These are phyloP conservation scores for Melaleuca quinquenervia DNA, from an alignment of 345 rosid species.

Conservation along the genomic window DNA sequence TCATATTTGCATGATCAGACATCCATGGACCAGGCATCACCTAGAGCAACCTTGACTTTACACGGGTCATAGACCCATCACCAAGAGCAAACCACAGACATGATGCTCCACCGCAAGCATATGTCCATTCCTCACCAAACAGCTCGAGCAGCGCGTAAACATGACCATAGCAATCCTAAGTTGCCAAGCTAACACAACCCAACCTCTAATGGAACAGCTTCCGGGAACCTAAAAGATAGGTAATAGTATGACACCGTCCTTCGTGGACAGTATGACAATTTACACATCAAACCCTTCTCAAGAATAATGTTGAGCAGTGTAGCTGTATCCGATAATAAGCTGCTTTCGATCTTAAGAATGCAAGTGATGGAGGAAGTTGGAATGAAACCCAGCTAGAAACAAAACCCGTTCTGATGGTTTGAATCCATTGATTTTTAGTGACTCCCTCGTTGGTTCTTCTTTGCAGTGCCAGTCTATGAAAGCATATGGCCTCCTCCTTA, in stretches of 20 bases:
- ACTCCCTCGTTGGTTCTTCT: neutral
- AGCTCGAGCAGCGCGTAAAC: neutral
- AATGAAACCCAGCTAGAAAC: neutral
- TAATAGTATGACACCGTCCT: neutral
- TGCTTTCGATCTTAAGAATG: neutral
- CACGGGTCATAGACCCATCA: neutral
- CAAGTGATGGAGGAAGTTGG: neutral
- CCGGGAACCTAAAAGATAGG: neutral
- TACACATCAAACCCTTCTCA: neutral
- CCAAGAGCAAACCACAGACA: neutral
- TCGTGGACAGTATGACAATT: neutral
- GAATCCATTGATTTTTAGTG: neutral
- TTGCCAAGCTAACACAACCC: neutral
- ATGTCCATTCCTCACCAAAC: neutral
- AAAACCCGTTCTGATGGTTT: neutral
- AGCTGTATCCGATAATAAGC: neutral
- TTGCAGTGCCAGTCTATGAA: neutral
- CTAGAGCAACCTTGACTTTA: neutral
- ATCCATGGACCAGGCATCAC: neutral
- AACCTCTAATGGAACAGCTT: neutral
- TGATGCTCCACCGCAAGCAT: neutral
- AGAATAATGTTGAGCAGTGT: neutral
- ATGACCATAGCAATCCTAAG: neutral
- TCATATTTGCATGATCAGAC: neutral
- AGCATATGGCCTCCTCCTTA: neutral